A percentile compares a stretch with the other conserved stretches of the same genome.
Evolutionary conservation across 1,284 basidiomycete species (phyloP).

Genomic region (Trametes sp.): DNA sequence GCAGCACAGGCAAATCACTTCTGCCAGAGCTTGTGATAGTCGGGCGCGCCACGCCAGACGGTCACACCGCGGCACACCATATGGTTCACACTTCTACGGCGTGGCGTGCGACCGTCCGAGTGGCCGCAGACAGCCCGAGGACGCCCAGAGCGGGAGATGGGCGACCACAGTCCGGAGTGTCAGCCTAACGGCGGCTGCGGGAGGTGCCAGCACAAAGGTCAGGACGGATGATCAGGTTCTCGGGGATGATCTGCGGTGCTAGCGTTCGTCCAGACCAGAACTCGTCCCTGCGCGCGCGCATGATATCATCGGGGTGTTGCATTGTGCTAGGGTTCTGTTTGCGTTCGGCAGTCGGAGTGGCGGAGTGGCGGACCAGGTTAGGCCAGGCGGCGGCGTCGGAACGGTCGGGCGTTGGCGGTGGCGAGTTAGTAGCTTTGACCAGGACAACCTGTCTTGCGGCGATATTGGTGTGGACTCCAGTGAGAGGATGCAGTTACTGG

Average conservation of each 20-base stretch:
- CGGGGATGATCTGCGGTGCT: not conserved
- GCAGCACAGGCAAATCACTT: not conserved
- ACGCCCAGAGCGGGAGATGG: not conserved
- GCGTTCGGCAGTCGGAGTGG: too few species aligned
- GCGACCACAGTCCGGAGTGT: not conserved
- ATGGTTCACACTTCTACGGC: not conserved
- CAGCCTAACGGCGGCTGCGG: not conserved
- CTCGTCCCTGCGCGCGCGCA: not conserved
- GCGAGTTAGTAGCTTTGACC: too few species aligned
- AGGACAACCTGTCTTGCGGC: too few species aligned
- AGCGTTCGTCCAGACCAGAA: too few species aligned
- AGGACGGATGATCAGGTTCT: slow-evolving; percentile 1
- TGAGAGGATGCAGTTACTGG: too few species aligned
- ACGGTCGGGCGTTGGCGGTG: not conserved
- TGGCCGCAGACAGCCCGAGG: not conserved
- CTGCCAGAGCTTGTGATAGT: not conserved
- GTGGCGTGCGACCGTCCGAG: not conserved
- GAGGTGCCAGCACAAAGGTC: not conserved
- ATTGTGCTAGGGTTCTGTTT: not conserved
- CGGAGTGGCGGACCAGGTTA: too few species aligned
- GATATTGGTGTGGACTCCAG: too few species aligned
- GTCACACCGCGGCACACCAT: slow-evolving; percentile 5
- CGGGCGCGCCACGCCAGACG: slow-evolving; percentile 4
- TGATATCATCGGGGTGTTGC: not conserved
- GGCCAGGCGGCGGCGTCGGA: not conserved